phyloP scores from a whole-genome alignment of 805 yeast species.

The Blastobotrys parvus region DNA sequence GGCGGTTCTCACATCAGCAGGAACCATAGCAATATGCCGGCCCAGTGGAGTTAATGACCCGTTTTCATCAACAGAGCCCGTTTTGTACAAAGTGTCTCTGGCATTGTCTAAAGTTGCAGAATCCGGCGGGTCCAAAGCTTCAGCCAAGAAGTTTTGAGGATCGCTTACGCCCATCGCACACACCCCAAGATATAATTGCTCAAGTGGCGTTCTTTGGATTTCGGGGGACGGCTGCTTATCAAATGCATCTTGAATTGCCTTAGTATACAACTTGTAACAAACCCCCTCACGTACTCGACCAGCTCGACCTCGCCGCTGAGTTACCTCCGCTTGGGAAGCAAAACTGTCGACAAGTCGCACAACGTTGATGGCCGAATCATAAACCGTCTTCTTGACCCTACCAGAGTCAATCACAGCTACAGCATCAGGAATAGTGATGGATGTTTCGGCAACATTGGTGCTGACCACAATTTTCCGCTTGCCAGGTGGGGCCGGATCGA shows the following conservation, averaged over 20 bases:
- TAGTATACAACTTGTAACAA: slow-evolving; percentile 74
- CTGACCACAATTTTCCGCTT: slow-evolving; percentile 74
- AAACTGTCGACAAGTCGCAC: slow-evolving; percentile 69
- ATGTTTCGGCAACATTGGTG: slow-evolving; percentile 94
- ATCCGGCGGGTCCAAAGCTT: slow-evolving; percentile 80
- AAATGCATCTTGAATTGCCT: slow-evolving; percentile 53
- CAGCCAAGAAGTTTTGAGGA: slow-evolving; percentile 58
- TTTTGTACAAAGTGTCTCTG: slow-evolving; percentile 43
- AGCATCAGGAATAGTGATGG: slow-evolving; percentile 92
- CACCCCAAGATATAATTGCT: slow-evolving; percentile 72
- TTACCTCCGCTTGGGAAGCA: slow-evolving; percentile 84
- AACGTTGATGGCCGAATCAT: slow-evolving; percentile 58
- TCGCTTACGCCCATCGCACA: slow-evolving; percentile 80
- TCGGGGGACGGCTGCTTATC: slow-evolving; percentile 77
- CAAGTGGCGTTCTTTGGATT: slow-evolving; percentile 74
- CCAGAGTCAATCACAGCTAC: slow-evolving; percentile 90
- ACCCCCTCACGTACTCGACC: slow-evolving; percentile 84
- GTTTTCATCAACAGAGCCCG: slow-evolving; percentile 58
- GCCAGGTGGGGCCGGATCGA: slow-evolving; percentile 45
- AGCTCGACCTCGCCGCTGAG: slow-evolving; percentile 95
- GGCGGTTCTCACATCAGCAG: slow-evolving; percentile 78
- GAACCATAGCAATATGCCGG: slow-evolving; percentile 66
- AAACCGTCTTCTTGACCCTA: slow-evolving; percentile 67
- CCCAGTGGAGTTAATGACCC: slow-evolving; percentile 68
- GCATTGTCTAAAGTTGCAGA: slow-evolving; percentile 44